Evolutionary conservation across 352 stramenopile species (phyloP).

Genomic region (Globisporangium emineosum): DNA sequence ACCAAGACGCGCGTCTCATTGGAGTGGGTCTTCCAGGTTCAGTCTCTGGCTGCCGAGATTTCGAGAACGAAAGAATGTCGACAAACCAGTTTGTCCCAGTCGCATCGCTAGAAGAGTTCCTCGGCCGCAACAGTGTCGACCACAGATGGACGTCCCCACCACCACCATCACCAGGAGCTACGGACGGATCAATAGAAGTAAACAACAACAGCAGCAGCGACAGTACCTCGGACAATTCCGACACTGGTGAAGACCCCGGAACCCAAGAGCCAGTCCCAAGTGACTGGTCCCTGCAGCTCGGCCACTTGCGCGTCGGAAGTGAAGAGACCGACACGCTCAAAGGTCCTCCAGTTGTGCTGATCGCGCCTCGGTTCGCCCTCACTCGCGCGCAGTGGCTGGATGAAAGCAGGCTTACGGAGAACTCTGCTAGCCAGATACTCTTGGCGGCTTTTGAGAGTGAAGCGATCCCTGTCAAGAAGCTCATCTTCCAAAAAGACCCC

Average conservation of each 20-base stretch:
- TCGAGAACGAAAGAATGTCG: neutral
- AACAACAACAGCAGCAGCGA: neutral
- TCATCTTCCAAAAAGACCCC: neutral
- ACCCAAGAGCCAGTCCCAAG: neutral
- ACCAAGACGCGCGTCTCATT: neutral
- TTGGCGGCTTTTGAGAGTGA: constrained; percentile 2
- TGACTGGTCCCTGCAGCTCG: constrained; percentile 1
- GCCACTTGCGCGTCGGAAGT: neutral
- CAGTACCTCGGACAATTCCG: neutral
- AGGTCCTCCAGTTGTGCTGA: constrained; percentile 3
- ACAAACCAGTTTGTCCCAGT: neutral
- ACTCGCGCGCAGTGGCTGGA: constrained; percentile 1
- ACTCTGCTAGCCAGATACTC: neutral
- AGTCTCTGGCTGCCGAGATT: neutral
- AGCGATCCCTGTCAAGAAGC: neutral
- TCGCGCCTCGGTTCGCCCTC: constrained; percentile 10
- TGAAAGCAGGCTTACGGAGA: neutral
- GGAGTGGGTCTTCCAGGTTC: neutral
- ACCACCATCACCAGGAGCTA: neutral
- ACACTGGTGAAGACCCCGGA: neutral
- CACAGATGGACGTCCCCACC: neutral
- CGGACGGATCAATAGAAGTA: too few relatives aligned
- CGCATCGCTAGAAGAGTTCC: neutral
- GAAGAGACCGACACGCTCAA: neutral
- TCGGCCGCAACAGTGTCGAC: neutral